A percentile compares a stretch with the other conserved stretches of the same genome.
These are phyloP conservation scores for Xylaria scruposa DNA, from an alignment of 495 filamentous ascomycete genomes.

Conservation along the genomic window DNA sequence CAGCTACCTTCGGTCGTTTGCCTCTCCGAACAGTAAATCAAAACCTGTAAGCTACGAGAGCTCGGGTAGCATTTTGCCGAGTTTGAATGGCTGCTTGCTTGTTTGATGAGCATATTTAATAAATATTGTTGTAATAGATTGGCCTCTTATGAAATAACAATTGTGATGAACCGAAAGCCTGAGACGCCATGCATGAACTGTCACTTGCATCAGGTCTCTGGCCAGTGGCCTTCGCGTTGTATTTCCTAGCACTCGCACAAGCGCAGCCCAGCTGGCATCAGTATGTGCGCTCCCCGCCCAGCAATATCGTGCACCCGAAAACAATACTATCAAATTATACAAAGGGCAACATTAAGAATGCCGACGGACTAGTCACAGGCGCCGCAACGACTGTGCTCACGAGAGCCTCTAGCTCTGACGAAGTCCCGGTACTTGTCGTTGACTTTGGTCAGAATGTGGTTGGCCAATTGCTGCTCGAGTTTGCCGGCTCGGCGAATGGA, in stretches of 20 bases:
- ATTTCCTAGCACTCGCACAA: not conserved
- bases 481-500: conserved; percentile 32
- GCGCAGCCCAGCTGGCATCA: conserved; percentile 34
- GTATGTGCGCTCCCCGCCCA: conserved; percentile 33
- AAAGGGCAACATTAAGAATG: conserved; percentile 41
- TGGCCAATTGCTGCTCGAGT: conserved; percentile 40
- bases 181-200: not conserved
- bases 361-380: conserved; percentile 42
- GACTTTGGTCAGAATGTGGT: conserved; percentile 57
- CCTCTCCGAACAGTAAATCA: not conserved
- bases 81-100: not conserved
- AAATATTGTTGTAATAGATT: not conserved
- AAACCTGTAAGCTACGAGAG: not conserved
- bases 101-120: not conserved
- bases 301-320: conserved; percentile 26
- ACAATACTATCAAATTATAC: conserved; percentile 27
- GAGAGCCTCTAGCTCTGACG: conserved; percentile 20
- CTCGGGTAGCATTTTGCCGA: conserved; percentile 7
- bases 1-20: not conserved
- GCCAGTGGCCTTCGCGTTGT: not conserved
- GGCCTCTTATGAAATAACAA: too few species aligned
- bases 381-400: conserved; percentile 34
- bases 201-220: conserved; percentile 9
- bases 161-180: not conserved
- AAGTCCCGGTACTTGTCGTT: conserved; percentile 41